Percentiles rank a stretch among this genome's conserved stretches.
phyloP scores from a whole-genome alignment of 805 yeast genomes.

The Saccharomycopsis sp. region DNA sequence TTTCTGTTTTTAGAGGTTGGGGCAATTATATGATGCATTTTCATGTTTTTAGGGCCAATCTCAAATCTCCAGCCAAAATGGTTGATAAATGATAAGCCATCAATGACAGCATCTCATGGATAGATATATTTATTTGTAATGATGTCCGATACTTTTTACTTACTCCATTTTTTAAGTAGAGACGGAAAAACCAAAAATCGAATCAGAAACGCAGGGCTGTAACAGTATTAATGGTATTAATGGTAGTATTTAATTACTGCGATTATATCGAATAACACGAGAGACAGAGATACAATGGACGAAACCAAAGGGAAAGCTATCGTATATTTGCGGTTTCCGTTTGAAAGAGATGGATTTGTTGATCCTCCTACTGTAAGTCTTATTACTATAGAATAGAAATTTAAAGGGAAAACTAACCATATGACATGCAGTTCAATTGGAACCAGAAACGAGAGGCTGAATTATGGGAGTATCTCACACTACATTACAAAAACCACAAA shows the following conservation, averaged over 20 bases:
- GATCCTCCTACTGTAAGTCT: constrained; percentile 35
- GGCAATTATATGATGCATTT: no score
- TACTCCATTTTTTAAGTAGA: background rate
- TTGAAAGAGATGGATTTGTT: constrained; percentile 34
- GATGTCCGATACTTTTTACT: background rate
- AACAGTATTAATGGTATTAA: no score
- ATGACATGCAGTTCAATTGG: constrained; percentile 22
- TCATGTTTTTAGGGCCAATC: no score
- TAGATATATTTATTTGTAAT: no score
- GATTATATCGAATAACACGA: background rate
- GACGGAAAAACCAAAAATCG: background rate
- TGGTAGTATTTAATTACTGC: no score
- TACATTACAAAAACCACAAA: constrained; percentile 21
- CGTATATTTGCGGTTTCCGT: constrained; percentile 40
- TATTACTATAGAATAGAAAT: constrained; percentile 27
- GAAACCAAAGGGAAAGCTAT: constrained; percentile 23
- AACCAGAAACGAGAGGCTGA: constrained; percentile 29
- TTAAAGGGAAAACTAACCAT: background rate
- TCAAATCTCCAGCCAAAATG: no score
- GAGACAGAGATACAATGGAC: background rate
- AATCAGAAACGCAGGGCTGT: background rate
- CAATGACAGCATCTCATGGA: no score
- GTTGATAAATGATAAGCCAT: no score
- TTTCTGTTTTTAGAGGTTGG: no score
- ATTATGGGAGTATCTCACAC: constrained; percentile 26